Conservation (phyloP, 2,329 filamentous ascomycete genomes). For the Nemania sp. region DNA sequence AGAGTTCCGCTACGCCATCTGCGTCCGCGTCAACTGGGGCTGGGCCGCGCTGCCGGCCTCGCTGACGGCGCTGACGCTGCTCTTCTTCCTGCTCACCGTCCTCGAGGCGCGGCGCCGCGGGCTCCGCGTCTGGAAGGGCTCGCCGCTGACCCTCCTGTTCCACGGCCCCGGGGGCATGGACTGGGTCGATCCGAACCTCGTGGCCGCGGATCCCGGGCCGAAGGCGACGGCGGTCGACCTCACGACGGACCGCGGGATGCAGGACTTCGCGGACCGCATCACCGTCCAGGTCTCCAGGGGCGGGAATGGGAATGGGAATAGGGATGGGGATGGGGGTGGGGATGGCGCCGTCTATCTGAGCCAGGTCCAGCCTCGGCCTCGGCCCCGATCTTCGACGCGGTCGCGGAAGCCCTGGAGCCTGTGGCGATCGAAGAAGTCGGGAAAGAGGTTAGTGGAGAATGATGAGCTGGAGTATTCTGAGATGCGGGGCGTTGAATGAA, state of each 20-base stretch:
- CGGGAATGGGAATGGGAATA: no score
- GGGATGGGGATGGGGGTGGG: no score
- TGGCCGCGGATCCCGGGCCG: background rate
- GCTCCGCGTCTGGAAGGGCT: constrained; percentile 6
- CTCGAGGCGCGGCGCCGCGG: background rate
- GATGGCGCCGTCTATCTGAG: background rate
- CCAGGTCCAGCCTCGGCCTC: no score
- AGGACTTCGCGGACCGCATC: background rate
- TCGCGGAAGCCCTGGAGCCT: background rate
- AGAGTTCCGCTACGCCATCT: constrained; percentile 7
- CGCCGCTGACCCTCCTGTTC: constrained; percentile 4
- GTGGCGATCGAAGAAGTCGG: background rate
- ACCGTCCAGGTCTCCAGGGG: constrained; percentile 1
- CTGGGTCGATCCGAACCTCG: constrained; percentile 3
- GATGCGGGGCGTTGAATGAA: constrained; percentile 5
- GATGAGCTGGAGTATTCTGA: constrained; percentile 4
- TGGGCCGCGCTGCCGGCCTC: constrained; percentile 7
- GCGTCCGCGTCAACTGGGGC: constrained; percentile 10
- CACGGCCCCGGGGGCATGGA: constrained; percentile 1
- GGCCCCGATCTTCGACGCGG: no score
- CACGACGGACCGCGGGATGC: constrained; percentile 7
- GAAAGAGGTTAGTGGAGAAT: background rate
- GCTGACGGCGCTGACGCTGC: constrained; percentile 1
- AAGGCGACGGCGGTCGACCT: background rate
- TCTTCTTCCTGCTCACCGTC: constrained; percentile 4